Evolutionary conservation across 179 eudicot species (phyloP), one percentile per base, ranked within the genome.

Genomic region (Carnegiea gigantea): DNA sequence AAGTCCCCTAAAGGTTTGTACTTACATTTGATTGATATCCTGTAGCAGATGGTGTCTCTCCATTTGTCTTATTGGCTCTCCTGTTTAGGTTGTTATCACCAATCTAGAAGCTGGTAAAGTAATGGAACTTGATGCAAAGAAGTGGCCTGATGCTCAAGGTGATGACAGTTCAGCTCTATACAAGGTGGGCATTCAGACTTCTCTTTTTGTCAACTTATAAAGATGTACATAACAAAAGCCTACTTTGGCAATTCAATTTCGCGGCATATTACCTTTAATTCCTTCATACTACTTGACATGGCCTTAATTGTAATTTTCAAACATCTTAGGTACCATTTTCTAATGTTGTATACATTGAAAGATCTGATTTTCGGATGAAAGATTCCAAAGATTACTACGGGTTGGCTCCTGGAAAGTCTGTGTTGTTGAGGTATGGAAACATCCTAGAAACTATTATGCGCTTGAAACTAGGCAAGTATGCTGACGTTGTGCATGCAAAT

Each of bases 371-470:
- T 82, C 91, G 97, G 73, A 85, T 92, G 91, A 91, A 90, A 83
- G 98, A 95, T 84, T 91, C 99, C 78, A 95, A 92, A 91, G 99
- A 92, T 82, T 95, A 94, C 83, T 94, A 94, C 86, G 99, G 99
- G 70, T 89, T 95, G 78, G 98, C 99, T 78, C 99, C 96, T 78
- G 96, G 97, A 40, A 96, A 96, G 86, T 90, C 93, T 79, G 98
- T 92, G 72, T 86, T 92, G 79, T 87, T 94, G 60, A 94, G 97
- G 98, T 94, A 76, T 80, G 83, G 75, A 36, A 44, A 28, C 49
- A 54, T 46, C 26, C 73, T 9, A 6, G 9, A 73, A 60, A 26
- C 23, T 26, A 23, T 30, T 49, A 24, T 64, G 40, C 49, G 8
- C 68, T 65, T 64, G 73, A 49, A 49, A 82, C 43, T 36, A 44